Base-by-base conservation (phyloP, 768 basidiomycete genomes). In the Dacryopinax spathularia region DNA sequence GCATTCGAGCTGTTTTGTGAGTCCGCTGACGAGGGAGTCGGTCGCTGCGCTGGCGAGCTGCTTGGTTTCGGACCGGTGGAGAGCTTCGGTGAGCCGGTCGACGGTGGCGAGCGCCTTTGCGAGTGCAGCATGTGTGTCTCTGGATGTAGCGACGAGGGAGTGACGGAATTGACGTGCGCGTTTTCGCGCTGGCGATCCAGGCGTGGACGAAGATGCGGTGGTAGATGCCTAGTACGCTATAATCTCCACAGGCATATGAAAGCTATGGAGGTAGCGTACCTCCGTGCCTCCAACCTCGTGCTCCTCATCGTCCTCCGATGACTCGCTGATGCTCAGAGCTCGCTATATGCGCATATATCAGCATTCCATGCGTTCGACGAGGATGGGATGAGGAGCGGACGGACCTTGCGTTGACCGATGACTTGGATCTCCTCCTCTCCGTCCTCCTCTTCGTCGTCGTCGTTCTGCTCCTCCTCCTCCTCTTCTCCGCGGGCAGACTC, bases 251-350 rank as follows among this genome's bases (percentile, higher is more conserved):
- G n/a, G n/a, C n/a, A n/a, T n/a, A n/a, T n/a, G n/a, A n/a, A n/a
- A n/a, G n/a, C n/a, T n/a, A n/a, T n/a, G n/a, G n/a, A n/a, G n/a
- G n/a, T n/a, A n/a, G n/a, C n/a, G n/a, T n/a, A n/a, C n/a, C n/a
- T n/a, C n/a, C n/a, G n/a, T n/a, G n/a, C n/a, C n/a, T n/a, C n/a
- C n/a, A n/a, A n/a, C n/a, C n/a, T n/a, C n/a, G n/a, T n/a, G n/a
- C n/a, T n/a, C 48, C 48, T 56, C 48, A 29, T 29, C 48, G 29
- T 56, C 48, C 48, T n/a, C n/a, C n/a, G n/a, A n/a, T n/a, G 48
- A 56, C 25, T 29, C 25, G 6, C 20, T 20, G 13, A 56, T 7
- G 25, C 22, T 31, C 5, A 5, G 25, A 56, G 48, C 29, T 56
- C 48, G 48, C 48, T 56, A 56, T 56, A 56, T 56, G 29, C 48